A percentile compares a stretch with the other conserved stretches of the same genome.
Evolutionary conservation across 257 asterid species (phyloP).

Genomic region (Sherardia arvensis): DNA sequence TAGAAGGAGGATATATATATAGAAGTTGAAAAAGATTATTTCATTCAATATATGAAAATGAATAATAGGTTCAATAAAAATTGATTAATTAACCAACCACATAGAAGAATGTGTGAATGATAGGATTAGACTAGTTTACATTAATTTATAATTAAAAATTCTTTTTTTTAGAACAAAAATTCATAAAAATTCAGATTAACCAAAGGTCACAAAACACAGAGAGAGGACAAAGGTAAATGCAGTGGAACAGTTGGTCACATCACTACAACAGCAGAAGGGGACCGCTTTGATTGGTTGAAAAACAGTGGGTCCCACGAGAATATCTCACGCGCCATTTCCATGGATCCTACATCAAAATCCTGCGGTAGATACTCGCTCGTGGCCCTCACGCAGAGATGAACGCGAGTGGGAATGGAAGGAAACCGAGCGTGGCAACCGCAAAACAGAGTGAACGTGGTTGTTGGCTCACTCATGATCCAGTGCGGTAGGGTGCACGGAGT

Average conservation of each 20-base stretch:
- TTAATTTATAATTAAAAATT: too few relatives aligned
- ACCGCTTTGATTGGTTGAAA: constrained; percentile 26
- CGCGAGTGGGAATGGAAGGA: neutral
- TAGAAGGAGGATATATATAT: too few relatives aligned
- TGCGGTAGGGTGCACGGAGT: constrained; percentile 14
- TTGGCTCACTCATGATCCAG: neutral
- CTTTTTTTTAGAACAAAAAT: too few relatives aligned
- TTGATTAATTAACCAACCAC: too few relatives aligned
- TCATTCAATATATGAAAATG: too few relatives aligned
- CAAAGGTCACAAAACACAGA: neutral
- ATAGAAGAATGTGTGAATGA: too few relatives aligned
- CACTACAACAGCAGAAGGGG: constrained; percentile 42
- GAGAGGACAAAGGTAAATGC: constrained; percentile 22
- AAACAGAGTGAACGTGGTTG: neutral
- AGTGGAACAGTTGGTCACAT: constrained; percentile 54
- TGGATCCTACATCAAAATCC: neutral
- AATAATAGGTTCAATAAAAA: too few relatives aligned
- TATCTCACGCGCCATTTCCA: neutral
- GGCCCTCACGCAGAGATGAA: neutral
- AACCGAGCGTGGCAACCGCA: constrained; percentile 13
- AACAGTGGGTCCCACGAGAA: neutral
- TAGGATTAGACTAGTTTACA: too few relatives aligned
- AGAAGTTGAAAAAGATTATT: too few relatives aligned
- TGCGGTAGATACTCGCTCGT: neutral
- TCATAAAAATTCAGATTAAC: too few relatives aligned